Percentiles rank a stretch among this genome's conserved stretches.
These are phyloP conservation scores for Aspergillus flavus DNA, from an alignment of 2,329 filamentous ascomycete species.

Conservation along the genomic window DNA sequence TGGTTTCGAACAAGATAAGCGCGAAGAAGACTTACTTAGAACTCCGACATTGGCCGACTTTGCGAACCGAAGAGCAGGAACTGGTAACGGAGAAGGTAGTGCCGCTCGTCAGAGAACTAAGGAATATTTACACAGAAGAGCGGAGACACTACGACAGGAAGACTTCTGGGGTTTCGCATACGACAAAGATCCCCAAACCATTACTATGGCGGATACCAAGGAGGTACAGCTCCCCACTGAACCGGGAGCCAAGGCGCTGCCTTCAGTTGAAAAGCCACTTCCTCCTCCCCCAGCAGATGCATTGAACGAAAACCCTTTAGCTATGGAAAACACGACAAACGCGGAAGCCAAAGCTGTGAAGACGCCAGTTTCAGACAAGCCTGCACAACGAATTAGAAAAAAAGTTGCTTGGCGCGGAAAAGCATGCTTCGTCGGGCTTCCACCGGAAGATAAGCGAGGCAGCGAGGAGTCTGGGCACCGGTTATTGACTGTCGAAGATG, in stretches of 20 bases:
- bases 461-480: slow-evolving; percentile 42
- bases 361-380: slow-evolving; percentile 20
- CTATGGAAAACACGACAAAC: slow-evolving; percentile 15
- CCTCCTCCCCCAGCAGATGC: slow-evolving; percentile 38
- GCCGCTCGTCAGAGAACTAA: slow-evolving; percentile 32
- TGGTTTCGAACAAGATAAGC: slow-evolving; percentile 42
- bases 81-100: slow-evolving; percentile 20
- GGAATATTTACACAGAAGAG: slow-evolving; percentile 40
- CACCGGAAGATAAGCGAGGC: slow-evolving; percentile 68
- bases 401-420: slow-evolving; percentile 76
- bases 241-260: slow-evolving; percentile 22
- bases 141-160: slow-evolving; percentile 47
- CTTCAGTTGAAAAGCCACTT: slow-evolving; percentile 43
- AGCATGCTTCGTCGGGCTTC: slow-evolving; percentile 70
- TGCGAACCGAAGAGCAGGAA: slow-evolving; percentile 27
- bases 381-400: slow-evolving; percentile 57
- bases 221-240: slow-evolving; percentile 26
- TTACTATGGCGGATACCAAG: slow-evolving; percentile 37
- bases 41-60: slow-evolving; percentile 45
- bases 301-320: slow-evolving; percentile 12
- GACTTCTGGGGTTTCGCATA: slow-evolving; percentile 50
- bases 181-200: slow-evolving; percentile 40
- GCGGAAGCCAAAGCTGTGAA: slow-evolving; percentile 15
- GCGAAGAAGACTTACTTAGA: slow-evolving; percentile 42
- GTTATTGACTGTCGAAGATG: slow-evolving; percentile 43